Evolutionary conservation across 2,329 filamentous ascomycete species (phyloP).

Genomic region (Pseudogymnoascus sp.): DNA sequence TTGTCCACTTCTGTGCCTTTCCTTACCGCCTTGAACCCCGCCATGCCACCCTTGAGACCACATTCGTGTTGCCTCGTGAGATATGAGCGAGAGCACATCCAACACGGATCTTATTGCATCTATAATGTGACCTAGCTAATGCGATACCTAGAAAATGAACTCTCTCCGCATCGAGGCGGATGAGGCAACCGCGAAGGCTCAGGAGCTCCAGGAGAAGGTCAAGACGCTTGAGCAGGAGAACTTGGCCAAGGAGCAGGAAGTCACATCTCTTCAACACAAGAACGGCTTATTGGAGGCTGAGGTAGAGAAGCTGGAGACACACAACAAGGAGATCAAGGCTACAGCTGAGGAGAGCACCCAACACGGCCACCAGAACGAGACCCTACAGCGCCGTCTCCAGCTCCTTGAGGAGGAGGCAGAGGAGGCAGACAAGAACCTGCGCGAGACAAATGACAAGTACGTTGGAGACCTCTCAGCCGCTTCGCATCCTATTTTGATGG

Average conservation of each 20-base stretch:
- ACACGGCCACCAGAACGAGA: constrained; percentile 84
- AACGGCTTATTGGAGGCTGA: constrained; percentile 84
- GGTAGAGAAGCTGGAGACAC: constrained; percentile 82
- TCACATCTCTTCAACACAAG: constrained; percentile 92
- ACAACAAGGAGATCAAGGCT: constrained; percentile 81
- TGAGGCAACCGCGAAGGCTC: constrained; percentile 68
- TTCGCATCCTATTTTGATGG: constrained; percentile 5
- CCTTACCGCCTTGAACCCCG: constrained; percentile 8
- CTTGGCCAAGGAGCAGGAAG: constrained; percentile 93
- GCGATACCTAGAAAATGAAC: constrained; percentile 70
- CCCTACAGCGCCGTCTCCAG: constrained; percentile 83
- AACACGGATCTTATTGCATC: neutral
- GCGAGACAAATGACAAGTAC: constrained; percentile 98
- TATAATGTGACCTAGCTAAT: neutral
- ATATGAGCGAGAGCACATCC: neutral
- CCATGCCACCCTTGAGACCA: neutral
- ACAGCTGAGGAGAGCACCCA: constrained; percentile 71
- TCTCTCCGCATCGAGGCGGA: constrained; percentile 90
- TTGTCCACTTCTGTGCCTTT: constrained; percentile 19
- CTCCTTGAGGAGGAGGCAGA: constrained; percentile 97
- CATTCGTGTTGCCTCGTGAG: neutral
- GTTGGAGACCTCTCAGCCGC: constrained; percentile 29
- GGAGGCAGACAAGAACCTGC: constrained; percentile 88
- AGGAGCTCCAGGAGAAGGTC: constrained; percentile 80
- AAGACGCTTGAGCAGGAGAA: constrained; percentile 93